Conservation (phyloP, 768 basidiomycete species). For the Leccinum sublutescens region DNA sequence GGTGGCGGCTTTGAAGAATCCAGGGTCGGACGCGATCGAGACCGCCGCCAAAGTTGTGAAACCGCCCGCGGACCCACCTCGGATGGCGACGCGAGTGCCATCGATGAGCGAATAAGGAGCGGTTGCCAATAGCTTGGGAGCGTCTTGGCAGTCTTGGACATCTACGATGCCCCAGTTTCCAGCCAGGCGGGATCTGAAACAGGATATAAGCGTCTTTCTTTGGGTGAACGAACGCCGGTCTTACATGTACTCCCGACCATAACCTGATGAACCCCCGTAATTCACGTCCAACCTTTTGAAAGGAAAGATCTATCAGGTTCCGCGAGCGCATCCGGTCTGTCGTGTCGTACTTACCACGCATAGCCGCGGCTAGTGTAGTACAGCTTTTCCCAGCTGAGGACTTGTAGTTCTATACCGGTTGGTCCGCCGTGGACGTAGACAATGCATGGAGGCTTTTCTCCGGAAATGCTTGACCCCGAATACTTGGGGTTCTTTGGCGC, state of each 20-base stretch:
- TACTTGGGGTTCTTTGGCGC: slow-evolving; percentile 66
- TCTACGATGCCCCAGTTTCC: slow-evolving; percentile 76
- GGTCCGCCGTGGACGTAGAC: slow-evolving; percentile 73
- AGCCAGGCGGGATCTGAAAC: slow-evolving; percentile 46
- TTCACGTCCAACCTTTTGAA: slow-evolving; percentile 64
- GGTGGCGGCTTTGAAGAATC: slow-evolving; percentile 58
- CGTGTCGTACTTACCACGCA: slow-evolving; percentile 51
- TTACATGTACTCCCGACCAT: slow-evolving; percentile 64
- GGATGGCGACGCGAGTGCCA: slow-evolving; percentile 58
- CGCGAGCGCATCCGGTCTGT: background rate
- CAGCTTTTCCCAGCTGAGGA: slow-evolving; percentile 51
- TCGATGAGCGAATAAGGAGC: slow-evolving; percentile 58
- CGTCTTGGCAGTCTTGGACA: slow-evolving; percentile 58
- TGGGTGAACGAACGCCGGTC: background rate
- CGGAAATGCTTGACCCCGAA: slow-evolving; percentile 41
- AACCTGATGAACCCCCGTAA: slow-evolving; percentile 73
- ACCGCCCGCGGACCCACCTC: slow-evolving; percentile 74
- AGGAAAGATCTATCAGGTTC: background rate
- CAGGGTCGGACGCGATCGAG: slow-evolving; percentile 39
- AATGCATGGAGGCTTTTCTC: slow-evolving; percentile 67
- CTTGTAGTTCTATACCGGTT: slow-evolving; percentile 46
- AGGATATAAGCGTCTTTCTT: background rate
- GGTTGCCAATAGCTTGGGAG: slow-evolving; percentile 48
- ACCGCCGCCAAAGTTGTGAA: slow-evolving; percentile 59
- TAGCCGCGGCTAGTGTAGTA: slow-evolving; percentile 72